phyloP scores from a whole-genome alignment of 495 filamentous ascomycete genomes.

The Recurvomyces mirabilis region DNA sequence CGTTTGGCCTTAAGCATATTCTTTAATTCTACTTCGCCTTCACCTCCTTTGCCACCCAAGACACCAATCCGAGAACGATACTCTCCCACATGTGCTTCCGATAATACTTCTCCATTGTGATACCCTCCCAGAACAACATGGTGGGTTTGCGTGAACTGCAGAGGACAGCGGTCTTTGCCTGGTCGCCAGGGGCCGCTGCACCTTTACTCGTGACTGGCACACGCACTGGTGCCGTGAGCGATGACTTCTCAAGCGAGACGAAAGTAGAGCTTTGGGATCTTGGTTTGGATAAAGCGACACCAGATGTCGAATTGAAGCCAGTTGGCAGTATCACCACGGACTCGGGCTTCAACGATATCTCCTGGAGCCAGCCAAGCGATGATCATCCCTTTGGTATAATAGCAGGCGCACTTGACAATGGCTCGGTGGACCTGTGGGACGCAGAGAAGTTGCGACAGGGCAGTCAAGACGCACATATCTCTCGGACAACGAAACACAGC shows the following conservation, averaged over 20 bases:
- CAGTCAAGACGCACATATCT: slow-evolving; percentile 62
- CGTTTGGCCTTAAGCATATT: too few species aligned
- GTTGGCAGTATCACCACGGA: slow-evolving; percentile 74
- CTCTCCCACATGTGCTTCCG: not conserved
- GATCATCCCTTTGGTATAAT: slow-evolving; percentile 73
- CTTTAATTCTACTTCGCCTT: too few species aligned
- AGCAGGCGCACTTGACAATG: slow-evolving; percentile 91
- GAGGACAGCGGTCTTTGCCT: slow-evolving; percentile 91
- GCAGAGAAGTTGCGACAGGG: slow-evolving; percentile 64
- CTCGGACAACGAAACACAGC: slow-evolving; percentile 81
- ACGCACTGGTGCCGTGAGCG: slow-evolving; percentile 84
- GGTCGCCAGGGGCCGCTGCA: slow-evolving; percentile 65
- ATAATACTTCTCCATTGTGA: not conserved
- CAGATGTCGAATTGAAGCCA: slow-evolving; percentile 73
- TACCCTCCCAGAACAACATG: slow-evolving; percentile 53
- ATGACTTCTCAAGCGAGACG: slow-evolving; percentile 94
- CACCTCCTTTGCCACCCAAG: too few species aligned
- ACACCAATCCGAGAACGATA: too few species aligned
- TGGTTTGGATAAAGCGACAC: slow-evolving; percentile 58
- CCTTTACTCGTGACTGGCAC: slow-evolving; percentile 92
- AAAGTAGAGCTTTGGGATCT: slow-evolving; percentile 96
- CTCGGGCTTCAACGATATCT: slow-evolving; percentile 94
- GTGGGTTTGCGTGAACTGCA: slow-evolving; percentile 90
- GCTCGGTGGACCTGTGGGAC: slow-evolving; percentile 91
- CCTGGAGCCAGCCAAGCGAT: slow-evolving; percentile 73